A percentile compares a stretch with the other conserved stretches of the same genome.
Evolutionary conservation across 768 basidiomycete genomes (phyloP).

Genomic region (Russula emetica): DNA sequence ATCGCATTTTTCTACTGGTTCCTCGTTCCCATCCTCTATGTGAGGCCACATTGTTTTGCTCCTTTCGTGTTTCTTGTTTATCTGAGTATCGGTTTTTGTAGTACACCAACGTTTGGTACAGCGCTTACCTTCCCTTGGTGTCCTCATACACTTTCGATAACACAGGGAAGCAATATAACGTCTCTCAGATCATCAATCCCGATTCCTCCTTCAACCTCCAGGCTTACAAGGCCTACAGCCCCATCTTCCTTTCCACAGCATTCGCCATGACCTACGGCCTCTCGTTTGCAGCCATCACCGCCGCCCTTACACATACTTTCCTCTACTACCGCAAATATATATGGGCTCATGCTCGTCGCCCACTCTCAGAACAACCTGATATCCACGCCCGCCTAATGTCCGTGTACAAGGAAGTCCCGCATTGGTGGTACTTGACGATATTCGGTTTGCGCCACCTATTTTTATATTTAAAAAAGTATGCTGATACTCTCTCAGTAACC

Average conservation of each 20-base stretch:
- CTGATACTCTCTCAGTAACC: constrained; percentile 35
- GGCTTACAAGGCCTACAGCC: constrained; percentile 41
- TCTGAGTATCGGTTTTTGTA: constrained; percentile 21
- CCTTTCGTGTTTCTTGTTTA: too few species aligned
- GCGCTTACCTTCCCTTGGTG: constrained; percentile 45
- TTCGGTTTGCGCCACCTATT: constrained; percentile 37
- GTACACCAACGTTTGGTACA: constrained; percentile 32
- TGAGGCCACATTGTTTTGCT: too few species aligned
- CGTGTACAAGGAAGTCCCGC: too few species aligned
- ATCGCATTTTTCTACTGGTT: constrained; percentile 62
- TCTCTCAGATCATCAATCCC: constrained; percentile 49
- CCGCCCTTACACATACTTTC: too few species aligned
- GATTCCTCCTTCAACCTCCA: constrained; percentile 53
- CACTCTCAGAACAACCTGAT: constrained; percentile 76
- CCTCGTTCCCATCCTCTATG: too few species aligned
- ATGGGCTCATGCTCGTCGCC: constrained; percentile 55
- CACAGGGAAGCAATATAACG: constrained; percentile 44
- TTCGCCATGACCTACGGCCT: too few species aligned
- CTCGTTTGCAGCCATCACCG: too few species aligned
- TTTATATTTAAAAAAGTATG: not conserved
- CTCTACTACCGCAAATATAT: too few species aligned
- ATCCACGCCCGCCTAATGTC: constrained; percentile 59
- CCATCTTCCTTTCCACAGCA: too few species aligned
- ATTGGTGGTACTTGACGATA: not conserved
- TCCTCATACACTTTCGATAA: constrained; percentile 44